Base-by-base conservation (phyloP, 208 protist species). In the Crithidia acanthocephali region DNA sequence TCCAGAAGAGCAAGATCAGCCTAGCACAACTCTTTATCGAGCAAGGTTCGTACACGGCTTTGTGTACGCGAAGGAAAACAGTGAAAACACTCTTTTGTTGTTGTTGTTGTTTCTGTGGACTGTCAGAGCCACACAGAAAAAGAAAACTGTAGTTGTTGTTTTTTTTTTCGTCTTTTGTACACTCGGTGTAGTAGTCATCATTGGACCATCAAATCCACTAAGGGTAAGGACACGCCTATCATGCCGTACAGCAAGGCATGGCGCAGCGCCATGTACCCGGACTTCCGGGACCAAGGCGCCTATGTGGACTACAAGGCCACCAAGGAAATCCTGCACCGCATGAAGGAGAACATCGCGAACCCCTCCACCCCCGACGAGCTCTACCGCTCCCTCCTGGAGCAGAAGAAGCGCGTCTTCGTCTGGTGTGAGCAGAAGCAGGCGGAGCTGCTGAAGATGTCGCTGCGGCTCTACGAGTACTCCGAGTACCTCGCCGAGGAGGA, bases 201-300 rank as follows among this genome's bases (percentile, higher is more conserved):
- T n/a, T n/a, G n/a, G n/a, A n/a, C n/a, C n/a, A n/a, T n/a, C n/a
- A n/a, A n/a, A n/a, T n/a, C n/a, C n/a, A n/a, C n/a, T n/a, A n/a
- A n/a, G n/a, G n/a, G n/a, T n/a, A n/a, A n/a, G n/a, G n/a, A n/a
- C n/a, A n/a, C n/a, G n/a, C n/a, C 1, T 23, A 70, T 18, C 32
- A 95, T 97, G 87, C 86, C 88, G 62, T 94, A 87, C 65, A 92
- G 86, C 73, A 95, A 97, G 58, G 89, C 87, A 45, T 97, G 88
- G 85, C 84, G 88, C 23, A 83, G 67, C 48, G 87, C 88, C 55
- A 88, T 94, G 83, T 95, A 93, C 79, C 86, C 89, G 9, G 92
- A 97, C 73, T 95, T 86, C 73, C 74, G 79, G 59, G 88, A 91
- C 10, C 60, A 94, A 22, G 84, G 86, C 35, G 92, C 85, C 45